Base-by-base conservation (phyloP, 805 yeast species). In the Kodamaea laetipori region DNA sequence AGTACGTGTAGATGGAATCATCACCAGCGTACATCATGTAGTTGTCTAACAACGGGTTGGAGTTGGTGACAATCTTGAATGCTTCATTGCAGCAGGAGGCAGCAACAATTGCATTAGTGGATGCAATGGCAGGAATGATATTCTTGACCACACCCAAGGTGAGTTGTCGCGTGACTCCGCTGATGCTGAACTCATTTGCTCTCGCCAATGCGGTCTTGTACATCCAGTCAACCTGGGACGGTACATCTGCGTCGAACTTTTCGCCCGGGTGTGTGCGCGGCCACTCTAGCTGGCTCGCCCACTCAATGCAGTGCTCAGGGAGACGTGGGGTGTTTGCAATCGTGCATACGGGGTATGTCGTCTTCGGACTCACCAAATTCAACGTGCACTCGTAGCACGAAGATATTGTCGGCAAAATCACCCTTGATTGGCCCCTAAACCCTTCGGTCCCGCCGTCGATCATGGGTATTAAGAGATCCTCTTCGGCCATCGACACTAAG, bases 371-470 rank as follows among this genome's bases (percentile, higher is more conserved):
- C 32, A 90, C 69, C 61, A 95, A 76, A 46, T 83, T 86, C 41
- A 87, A 68, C 4, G 96, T 86, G 57, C 99, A 92, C 60, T 92
- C 98, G 67, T 88, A 92, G 64, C 99, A 92, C 0, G 97, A 85
- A 0, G 92, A 80, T 23, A 89, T 63, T 0, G 88, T 81, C 1
- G 99, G 98, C 12, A 90, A 64, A 28, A 92, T 89, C 10, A 89
- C 84, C 55, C 96, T 81, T 10, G 90, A 78, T 56, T 92, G 96
- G 2, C 99, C 99, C 51, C 86, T 77, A 57, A 92, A 84, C 0
- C 97, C 97, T 58, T 92, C 98, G 0, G 96, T 86, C 2, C 97
- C 99, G 3, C 97, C 97, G 60, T 92, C 99, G 11, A 94, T 80
- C 58, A 92, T 46, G 1, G 76, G 76, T 2, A 71, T 61, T 12